Base-by-base conservation (phyloP, 495 filamentous ascomycete species). In the Podospora pseudocomata region DNA sequence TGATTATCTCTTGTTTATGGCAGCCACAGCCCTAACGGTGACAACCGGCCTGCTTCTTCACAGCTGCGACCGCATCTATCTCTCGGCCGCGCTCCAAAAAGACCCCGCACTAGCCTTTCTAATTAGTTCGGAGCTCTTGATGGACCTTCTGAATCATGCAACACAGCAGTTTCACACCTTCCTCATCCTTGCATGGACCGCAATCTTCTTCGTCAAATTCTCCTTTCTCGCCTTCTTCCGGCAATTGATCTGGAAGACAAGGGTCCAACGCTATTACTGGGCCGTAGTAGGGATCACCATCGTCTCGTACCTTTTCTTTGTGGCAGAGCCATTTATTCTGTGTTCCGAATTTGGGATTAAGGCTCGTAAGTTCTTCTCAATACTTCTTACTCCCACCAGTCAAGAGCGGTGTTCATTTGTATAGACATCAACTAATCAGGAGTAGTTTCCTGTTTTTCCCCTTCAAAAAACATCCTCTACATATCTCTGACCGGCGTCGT, bases 221-320 rank as follows among this genome's bases (percentile, higher is more conserved):
- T 71, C 66, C 57, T 71, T 71, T 9, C 58, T 71, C 30, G 70
- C 70, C 13, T 71, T 71, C 66, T 61, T 71, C 62, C 70, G 66
- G 6, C 70, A 67, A 0, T 53, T 71, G 23, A 58, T 71, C 2
- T 71, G 70, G 70, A 67, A 64, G 27, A 61, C 59, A 61, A 61
- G 28, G 59, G 64, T 71, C 0, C 68, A 67, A 20, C 61, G 70
- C 16, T 71, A 71, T 23, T 71, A 68, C 44, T 71, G 70, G 70
- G 65, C 67, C 28, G 65, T 71, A 27, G 63, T 55, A 2, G 67
- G 30, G 13, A 65, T 71, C 26, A 65, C 62, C n/a, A n/a, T 66
- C 7, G 11, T 71, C 20, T 68, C 70, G 27, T 71, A 67, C 56
- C 66, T 63, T 9, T 71, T 71, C 26, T 3, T 34, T 15, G 63